These are phyloP conservation scores for Cryptococcus jaspeensis DNA, from an alignment of 1,284 basidiomycete species.

Conservation along the genomic window DNA sequence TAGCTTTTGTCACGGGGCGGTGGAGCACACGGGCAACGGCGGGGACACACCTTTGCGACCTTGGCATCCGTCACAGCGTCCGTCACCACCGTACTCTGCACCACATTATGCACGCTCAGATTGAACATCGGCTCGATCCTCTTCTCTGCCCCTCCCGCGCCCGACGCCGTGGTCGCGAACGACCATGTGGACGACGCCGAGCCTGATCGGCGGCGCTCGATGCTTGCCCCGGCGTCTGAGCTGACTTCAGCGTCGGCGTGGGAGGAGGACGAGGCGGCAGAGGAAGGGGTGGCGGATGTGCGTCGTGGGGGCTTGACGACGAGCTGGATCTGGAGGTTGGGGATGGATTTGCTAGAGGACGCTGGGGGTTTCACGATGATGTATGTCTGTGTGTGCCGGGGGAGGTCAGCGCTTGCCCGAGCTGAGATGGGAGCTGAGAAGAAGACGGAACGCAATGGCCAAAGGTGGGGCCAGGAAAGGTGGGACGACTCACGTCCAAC, in stretches of 20 bases:
- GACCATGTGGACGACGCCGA: slow-evolving; percentile 30
- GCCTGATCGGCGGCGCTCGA: slow-evolving; percentile 20
- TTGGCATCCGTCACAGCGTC: slow-evolving; percentile 81
- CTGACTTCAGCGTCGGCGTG: slow-evolving; percentile 4
- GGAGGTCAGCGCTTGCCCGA: background rate
- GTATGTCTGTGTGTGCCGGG: slow-evolving; percentile 62
- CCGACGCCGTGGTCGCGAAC: slow-evolving; percentile 15
- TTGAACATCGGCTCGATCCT: slow-evolving; percentile 93
- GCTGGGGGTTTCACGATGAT: slow-evolving; percentile 50
- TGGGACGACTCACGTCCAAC: slow-evolving; percentile 20
- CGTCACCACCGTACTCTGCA: slow-evolving; percentile 78
- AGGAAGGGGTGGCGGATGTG: slow-evolving; percentile 1
- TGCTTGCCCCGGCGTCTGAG: background rate
- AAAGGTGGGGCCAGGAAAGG: too few species aligned
- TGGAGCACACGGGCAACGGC: background rate
- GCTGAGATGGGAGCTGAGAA: background rate
- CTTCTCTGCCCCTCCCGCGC: slow-evolving; percentile 25
- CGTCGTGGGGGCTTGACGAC: slow-evolving; percentile 53
- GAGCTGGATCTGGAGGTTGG: slow-evolving; percentile 91
- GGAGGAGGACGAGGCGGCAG: slow-evolving; percentile 2
- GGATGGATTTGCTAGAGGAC: slow-evolving; percentile 57
- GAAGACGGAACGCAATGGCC: too few species aligned
- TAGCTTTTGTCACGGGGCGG: background rate
- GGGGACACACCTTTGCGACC: slow-evolving; percentile 67
- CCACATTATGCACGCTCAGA: slow-evolving; percentile 80